Conservation (phyloP, 2,329 filamentous ascomycete species). For the Nemania sp. region DNA sequence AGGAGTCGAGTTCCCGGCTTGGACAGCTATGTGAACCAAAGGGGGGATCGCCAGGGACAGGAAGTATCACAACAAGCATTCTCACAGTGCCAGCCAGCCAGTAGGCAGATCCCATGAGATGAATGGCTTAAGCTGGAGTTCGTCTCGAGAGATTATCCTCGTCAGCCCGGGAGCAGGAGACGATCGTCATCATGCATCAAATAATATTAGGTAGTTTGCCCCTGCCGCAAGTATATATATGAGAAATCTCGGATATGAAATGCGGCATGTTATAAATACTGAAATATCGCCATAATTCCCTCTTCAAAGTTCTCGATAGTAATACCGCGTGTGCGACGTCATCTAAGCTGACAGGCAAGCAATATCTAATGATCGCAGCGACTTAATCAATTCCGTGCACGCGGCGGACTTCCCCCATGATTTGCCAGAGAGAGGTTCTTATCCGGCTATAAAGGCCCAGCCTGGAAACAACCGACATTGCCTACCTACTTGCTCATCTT, state of each 20-base stretch:
- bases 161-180: slow-evolving; percentile 5
- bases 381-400: slow-evolving; percentile 12
- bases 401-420: neutral
- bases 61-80: too few relatives aligned
- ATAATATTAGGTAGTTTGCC: too few relatives aligned
- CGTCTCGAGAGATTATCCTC: neutral
- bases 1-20: too few relatives aligned
- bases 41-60: too few relatives aligned
- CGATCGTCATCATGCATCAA: slow-evolving; percentile 18
- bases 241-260: neutral
- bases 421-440: neutral
- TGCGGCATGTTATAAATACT: neutral
- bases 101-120: too few relatives aligned
- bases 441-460: slow-evolving; percentile 20
- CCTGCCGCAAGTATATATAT: too few relatives aligned
- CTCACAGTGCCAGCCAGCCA: too few relatives aligned
- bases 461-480: neutral
- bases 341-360: too few relatives aligned
- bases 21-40: too few relatives aligned
- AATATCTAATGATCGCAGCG: too few relatives aligned
- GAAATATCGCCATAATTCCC: neutral
- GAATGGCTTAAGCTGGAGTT: too few relatives aligned
- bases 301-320: neutral
- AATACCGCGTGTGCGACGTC: neutral
- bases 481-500: neutral